These are phyloP conservation scores for Terfezia boudieri DNA, from an alignment of 495 filamentous ascomycete species.

Conservation along the genomic window DNA sequence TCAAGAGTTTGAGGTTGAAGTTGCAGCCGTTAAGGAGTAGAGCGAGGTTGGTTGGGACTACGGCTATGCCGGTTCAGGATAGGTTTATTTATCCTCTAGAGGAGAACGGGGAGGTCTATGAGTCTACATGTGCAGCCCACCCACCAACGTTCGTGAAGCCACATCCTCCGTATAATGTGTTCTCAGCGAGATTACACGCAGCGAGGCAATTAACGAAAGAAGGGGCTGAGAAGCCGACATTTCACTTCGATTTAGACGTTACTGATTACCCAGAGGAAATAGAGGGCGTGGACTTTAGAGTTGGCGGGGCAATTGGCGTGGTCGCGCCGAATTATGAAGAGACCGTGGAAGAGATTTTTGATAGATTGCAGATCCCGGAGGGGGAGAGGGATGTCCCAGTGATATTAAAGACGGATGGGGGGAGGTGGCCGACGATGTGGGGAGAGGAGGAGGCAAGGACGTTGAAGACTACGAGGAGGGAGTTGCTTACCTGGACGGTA, in stretches of 20 bases:
- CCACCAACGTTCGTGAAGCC: conserved; percentile 82
- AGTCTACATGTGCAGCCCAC: conserved; percentile 28
- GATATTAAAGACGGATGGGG: conserved; percentile 48
- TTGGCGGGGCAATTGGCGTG: conserved; percentile 86
- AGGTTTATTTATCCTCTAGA: conserved; percentile 21
- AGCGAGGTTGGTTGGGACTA: conserved; percentile 44
- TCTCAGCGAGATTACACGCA: conserved; percentile 57
- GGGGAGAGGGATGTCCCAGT: conserved; percentile 64
- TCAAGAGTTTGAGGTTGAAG: conserved; percentile 49
- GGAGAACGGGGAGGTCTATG: conserved; percentile 6
- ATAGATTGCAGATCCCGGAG: conserved; percentile 52
- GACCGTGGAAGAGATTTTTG: conserved; percentile 62
- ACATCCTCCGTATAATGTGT: conserved; percentile 83
- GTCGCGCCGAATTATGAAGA: conserved; percentile 62
- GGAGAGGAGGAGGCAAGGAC: conserved; percentile 70
- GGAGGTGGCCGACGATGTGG: conserved; percentile 96
- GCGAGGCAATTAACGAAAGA: conserved; percentile 65
- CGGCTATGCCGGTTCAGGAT: conserved; percentile 50
- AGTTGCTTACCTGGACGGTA: conserved; percentile 82
- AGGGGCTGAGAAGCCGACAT: conserved; percentile 93
- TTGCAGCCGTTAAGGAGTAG: conserved; percentile 47
- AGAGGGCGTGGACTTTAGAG: conserved; percentile 74
- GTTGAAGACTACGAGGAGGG: conserved; percentile 66
- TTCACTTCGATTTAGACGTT: conserved; percentile 90
- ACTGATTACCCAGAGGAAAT: conserved; percentile 79